Evolutionary conservation across 1,284 basidiomycete genomes (phyloP).

Genomic region (Fomitiporia mediterranea): DNA sequence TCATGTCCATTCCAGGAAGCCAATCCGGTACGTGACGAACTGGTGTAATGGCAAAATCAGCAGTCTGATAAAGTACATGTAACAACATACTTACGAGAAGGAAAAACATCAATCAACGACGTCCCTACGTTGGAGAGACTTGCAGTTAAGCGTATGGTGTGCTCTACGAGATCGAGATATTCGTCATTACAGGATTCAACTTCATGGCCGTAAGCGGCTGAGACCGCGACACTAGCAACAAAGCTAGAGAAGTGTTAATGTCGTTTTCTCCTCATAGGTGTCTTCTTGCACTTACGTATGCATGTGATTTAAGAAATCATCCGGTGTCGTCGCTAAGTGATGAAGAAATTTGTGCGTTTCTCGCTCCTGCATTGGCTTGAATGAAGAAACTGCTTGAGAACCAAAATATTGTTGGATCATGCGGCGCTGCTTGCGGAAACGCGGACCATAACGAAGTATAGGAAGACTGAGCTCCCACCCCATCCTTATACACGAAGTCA

Average conservation of each 20-base stretch:
- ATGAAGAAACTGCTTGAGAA: slow-evolving; percentile 23
- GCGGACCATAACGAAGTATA: slow-evolving; percentile 27
- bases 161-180: neutral
- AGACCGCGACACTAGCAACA: neutral
- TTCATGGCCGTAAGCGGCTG: slow-evolving; percentile 11
- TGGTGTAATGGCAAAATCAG: neutral
- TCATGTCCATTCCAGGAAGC: slow-evolving; percentile 12
- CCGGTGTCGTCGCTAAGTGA: slow-evolving; percentile 24
- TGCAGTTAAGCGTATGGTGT: no score
- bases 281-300: no score
- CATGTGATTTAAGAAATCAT: slow-evolving; percentile 23
- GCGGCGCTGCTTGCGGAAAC: slow-evolving; percentile 30
- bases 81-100: slow-evolving; percentile 5
- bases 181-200: slow-evolving; percentile 4
- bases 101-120: slow-evolving; percentile 10
- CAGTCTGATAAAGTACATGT: neutral
- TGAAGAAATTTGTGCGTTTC: slow-evolving; percentile 26
- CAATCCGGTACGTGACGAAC: slow-evolving; percentile 15
- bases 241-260: slow-evolving; percentile 5
- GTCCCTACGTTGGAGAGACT: slow-evolving; percentile 7
- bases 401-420: slow-evolving; percentile 30
- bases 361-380: slow-evolving; percentile 24
- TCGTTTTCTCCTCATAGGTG: no score
- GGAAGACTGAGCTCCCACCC: slow-evolving; percentile 25
- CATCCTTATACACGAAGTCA: no score